Base-by-base conservation (phyloP, 192 early-diverging fungal genomes). In the Backusella circina region DNA sequence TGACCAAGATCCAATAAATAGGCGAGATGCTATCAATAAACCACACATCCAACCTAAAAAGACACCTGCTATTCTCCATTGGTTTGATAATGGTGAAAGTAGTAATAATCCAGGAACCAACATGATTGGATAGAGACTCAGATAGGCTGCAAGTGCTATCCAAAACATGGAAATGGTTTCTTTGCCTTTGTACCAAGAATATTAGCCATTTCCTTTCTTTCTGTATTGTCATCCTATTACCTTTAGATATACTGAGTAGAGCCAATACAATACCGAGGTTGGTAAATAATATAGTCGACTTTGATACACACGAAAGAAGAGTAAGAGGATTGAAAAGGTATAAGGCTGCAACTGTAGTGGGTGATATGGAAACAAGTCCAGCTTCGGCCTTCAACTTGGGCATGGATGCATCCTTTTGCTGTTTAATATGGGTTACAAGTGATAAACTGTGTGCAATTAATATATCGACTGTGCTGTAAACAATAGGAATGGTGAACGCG, bases 321-420 rank as follows among this genome's bases (percentile, higher is more conserved):
- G 90, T 93, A 35, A 90, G 87, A 37, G 97, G 97, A 79, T 96
- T 97, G 79, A 96, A 91, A 18, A 99, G 80, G 81, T 91, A 95
- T 10, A 82, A 35, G 7, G 70, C 70, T 37, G 75, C 77, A 2
- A 82, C 81, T 6, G 51, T 72, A 1, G 57, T 28, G 23, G 81
- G 81, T 21, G 36, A 41, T 16, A 82, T 75, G 3, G 38, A 32
- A 3, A n/a, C 1, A 1, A 18, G 66, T 37, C 79, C 78, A 5
- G 65, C n/a, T 15, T 72, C 75, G 38, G 47, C 75, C 73, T 67
- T 78, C 73, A 65, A 87, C 83, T 54, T 68, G 28, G 38, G 37
- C 4, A 2, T 5, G 6, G 37, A 31, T 18, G 5, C 39, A 41
- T 79, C 74, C 10, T 73, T 36, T 28, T 69, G 39, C 65, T 76